phyloP scores from a whole-genome alignment of 345 rosid genomes.

The Citrus sinensis region DVS_A1.0 CM039163.1:534001-534500 shows the following conservation, averaged over 20 bases:
- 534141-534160: background rate
- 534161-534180: background rate
- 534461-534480: constrained; percentile 38
- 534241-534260: background rate
- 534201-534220: background rate
- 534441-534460: constrained; percentile 22
- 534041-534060: constrained; percentile 76
- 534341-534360: constrained; percentile 84
- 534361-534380: constrained; percentile 73
- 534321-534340: constrained; percentile 11
- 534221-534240: background rate
- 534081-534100: constrained; percentile 86
- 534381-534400: constrained; percentile 47
- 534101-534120: constrained; percentile 84
- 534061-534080: constrained; percentile 89
- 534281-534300: background rate
- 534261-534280: background rate
- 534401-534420: constrained; percentile 34
- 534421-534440: constrained; percentile 23
- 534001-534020: constrained; percentile 1
- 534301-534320: background rate
- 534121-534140: constrained; percentile 35
- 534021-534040: constrained; percentile 5
- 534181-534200: background rate
- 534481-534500: background rate